Conservation (phyloP, 805 yeast species). For the Candida pseudofarinosa region DNA sequence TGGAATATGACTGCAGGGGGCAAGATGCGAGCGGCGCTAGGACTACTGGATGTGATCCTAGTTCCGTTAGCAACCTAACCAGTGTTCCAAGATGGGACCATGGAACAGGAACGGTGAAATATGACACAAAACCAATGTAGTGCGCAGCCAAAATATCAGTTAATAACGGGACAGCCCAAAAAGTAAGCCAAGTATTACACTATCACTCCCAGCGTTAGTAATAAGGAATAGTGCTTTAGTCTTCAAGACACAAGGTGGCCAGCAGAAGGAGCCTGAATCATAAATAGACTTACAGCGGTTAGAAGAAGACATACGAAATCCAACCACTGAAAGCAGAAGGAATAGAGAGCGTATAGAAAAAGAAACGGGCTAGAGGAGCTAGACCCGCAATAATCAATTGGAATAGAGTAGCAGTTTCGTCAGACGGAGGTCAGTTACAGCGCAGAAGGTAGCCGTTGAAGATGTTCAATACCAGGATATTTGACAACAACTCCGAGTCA, state of each 20-base stretch:
- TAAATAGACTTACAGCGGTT: neutral
- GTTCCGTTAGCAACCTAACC: too few relatives aligned
- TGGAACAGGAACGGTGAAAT: neutral
- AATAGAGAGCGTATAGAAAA: neutral
- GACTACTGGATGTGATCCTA: too few relatives aligned
- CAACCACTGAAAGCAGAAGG: neutral
- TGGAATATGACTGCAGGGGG: too few relatives aligned
- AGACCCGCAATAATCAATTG: neutral
- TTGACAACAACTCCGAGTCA: slow-evolving; percentile 25
- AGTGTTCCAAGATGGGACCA: neutral
- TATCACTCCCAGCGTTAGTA: neutral
- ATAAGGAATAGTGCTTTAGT: neutral
- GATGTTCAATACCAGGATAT: slow-evolving; percentile 43
- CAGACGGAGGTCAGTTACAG: neutral
- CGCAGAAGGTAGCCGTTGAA: neutral
- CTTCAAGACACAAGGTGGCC: neutral
- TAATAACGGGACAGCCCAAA: neutral
- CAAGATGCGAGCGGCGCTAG: too few relatives aligned
- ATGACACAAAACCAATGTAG: neutral
- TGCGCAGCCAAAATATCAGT: neutral
- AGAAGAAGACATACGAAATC: neutral
- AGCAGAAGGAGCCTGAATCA: neutral
- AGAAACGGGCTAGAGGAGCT: neutral
- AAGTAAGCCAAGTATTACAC: neutral
- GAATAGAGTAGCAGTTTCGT: neutral